These are phyloP conservation scores for Tylopilus cervinicoccineus DNA, from an alignment of 768 basidiomycete species.

Conservation along the genomic window DNA sequence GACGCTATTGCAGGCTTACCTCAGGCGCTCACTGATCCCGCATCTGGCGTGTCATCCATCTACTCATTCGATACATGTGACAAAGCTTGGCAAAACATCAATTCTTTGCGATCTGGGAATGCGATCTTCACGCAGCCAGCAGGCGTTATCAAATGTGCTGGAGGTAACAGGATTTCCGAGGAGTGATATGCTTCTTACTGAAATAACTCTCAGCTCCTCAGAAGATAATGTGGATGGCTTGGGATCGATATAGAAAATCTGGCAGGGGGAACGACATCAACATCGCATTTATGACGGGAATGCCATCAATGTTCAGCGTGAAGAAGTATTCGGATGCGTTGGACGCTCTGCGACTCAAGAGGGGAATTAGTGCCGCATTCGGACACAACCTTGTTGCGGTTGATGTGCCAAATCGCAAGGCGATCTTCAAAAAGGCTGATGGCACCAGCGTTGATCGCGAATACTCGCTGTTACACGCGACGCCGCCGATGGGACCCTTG, in stretches of 20 bases:
- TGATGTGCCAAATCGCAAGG: constrained; percentile 64
- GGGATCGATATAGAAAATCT: constrained; percentile 72
- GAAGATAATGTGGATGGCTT: constrained; percentile 97
- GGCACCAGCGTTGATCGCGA: constrained; percentile 65
- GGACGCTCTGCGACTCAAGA: constrained; percentile 67
- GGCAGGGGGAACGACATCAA: constrained; percentile 53
- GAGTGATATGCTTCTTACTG: not conserved
- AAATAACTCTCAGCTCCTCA: constrained; percentile 57
- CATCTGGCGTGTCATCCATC: constrained; percentile 84
- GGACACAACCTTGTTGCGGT: constrained; percentile 78
- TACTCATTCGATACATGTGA: constrained; percentile 90
- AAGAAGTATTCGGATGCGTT: constrained; percentile 94
- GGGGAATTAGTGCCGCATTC: constrained; percentile 80
- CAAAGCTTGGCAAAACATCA: constrained; percentile 82
- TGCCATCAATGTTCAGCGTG: constrained; percentile 95
- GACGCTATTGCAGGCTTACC: constrained; percentile 67
- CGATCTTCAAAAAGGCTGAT: constrained; percentile 81
- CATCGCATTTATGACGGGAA: constrained; percentile 82
- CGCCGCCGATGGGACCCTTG: constrained; percentile 90
- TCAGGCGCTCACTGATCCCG: constrained; percentile 70
- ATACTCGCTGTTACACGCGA: constrained; percentile 81
- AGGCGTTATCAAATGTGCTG: constrained; percentile 90
- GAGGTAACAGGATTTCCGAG: constrained; percentile 45
- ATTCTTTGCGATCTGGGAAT: constrained; percentile 67
- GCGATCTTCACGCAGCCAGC: constrained; percentile 96